Base-by-base conservation (phyloP, 164 flowering plant genomes). In the Akebia trifoliata region DNA sequence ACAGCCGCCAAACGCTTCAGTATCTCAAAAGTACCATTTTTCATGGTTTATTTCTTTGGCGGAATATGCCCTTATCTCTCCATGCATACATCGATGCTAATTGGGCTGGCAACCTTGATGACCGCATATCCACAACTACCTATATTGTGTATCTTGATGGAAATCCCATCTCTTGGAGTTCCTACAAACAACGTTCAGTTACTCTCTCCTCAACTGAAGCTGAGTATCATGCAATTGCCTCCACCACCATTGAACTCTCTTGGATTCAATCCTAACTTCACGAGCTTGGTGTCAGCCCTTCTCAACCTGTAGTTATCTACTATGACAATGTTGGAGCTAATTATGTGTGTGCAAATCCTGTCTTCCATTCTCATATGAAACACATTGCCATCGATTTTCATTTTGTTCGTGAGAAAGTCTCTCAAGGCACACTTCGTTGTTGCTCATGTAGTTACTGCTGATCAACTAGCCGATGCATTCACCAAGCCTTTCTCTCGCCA, bases 261-360 rank as follows among this genome's bases (percentile, higher is more conserved):
- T 42, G 46, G 46, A n/a, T 29, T 14, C 8, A 11, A 1, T 7
- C 14, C 20, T 20, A 8, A 0, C 39, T 52, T 6, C 8, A 2
- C 6, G 49, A 45, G 6, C 49, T 45, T 11, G 6, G 22, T 22
- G 25, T 45, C 12, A 1, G 7, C 11, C 26, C 8, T 7, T 8
- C 49, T 2, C 9, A 1, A 4, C 12, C 6, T 3, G 10, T 29
- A 14, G 12, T 20, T 18, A 18, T 34, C 25, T 52, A 15, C 12
- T 32, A 26, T 31, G 56, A 52, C 26, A 52, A 52, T 52, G 38
- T 52, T 32, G 28, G 38, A 10, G 40, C 56, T 0, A 50, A 37
- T 4, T 32, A 35, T 24, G 9, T 45, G 4, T 45, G 1, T 5
- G 11, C 25, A 3, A 45, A 20, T 45, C 26, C 49, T 6, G 12